Evolutionary conservation across 2,329 filamentous ascomycete species (phyloP).

Genomic region (Fusarium sp.): DNA sequence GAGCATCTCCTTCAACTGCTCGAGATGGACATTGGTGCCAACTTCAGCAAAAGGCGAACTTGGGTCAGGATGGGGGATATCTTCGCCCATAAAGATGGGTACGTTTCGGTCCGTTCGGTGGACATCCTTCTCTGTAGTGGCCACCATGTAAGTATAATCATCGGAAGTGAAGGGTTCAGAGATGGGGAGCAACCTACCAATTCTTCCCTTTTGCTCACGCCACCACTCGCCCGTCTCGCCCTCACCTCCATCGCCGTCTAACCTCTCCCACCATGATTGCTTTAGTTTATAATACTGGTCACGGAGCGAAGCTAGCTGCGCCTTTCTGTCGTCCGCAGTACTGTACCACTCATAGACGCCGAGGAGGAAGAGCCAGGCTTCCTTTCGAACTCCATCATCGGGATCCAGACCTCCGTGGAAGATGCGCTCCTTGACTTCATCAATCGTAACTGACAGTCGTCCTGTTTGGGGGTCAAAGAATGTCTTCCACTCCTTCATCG

Average conservation of each 20-base stretch:
- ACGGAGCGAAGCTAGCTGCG: slow-evolving; percentile 82
- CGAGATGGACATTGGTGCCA: slow-evolving; percentile 96
- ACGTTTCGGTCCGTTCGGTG: slow-evolving; percentile 96
- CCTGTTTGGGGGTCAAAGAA: slow-evolving; percentile 86
- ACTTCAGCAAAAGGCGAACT: slow-evolving; percentile 92
- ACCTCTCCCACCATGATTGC: slow-evolving; percentile 93
- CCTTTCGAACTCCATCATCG: slow-evolving; percentile 92
- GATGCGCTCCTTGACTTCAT: slow-evolving; percentile 96
- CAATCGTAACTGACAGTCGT: slow-evolving; percentile 79
- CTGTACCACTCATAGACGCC: slow-evolving; percentile 96
- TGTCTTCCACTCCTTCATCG: slow-evolving; percentile 85
- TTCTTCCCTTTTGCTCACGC: slow-evolving; percentile 91
- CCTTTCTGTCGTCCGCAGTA: slow-evolving; percentile 83
- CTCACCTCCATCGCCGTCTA: slow-evolving; percentile 83
- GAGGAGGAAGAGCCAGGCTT: slow-evolving; percentile 94
- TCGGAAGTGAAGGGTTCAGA: slow-evolving; percentile 12
- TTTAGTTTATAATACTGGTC: slow-evolving; percentile 97
- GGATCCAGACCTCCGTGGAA: slow-evolving; percentile 93
- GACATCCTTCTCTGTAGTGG: slow-evolving; percentile 88
- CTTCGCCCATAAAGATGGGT: slow-evolving; percentile 94
- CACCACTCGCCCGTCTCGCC: slow-evolving; percentile 92
- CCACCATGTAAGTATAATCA: slow-evolving; percentile 30
- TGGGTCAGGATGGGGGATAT: slow-evolving; percentile 95
- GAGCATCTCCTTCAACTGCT: slow-evolving; percentile 99
- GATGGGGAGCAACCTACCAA: slow-evolving; percentile 72